Evolutionary conservation across 768 basidiomycete genomes (phyloP), one percentile per base, ranked within the genome.

Genomic region (Kwoniella sp.): DNA sequence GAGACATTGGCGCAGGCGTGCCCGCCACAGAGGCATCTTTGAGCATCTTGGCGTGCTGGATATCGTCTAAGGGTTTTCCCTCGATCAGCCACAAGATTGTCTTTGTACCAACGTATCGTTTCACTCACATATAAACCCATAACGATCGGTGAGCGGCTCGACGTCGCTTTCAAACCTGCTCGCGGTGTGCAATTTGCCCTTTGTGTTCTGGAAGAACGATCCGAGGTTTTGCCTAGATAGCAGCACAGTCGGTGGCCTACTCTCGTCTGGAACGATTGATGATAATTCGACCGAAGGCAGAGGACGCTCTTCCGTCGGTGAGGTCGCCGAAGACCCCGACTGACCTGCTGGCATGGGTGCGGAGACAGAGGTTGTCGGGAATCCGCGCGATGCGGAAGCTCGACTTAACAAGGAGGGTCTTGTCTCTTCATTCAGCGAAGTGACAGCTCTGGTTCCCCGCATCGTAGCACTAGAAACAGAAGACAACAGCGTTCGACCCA

Each of bases 71-170:
- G n/a, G 19, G 29, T 53, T 25, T 53, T 5, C 15, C 22, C 19
- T 27, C 12, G 22, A 6, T 51, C 26, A 5, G 30, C 15, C 30
- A 55, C 15, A 30, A n/a, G n/a, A n/a, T n/a, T n/a, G n/a, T n/a
- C n/a, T n/a, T n/a, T n/a, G n/a, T n/a, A n/a, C n/a, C n/a, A n/a
- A n/a, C n/a, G n/a, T n/a, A n/a, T n/a, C n/a, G n/a, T n/a, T 10
- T 19, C 40, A 66, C 74, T 69, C 66, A 74, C 76, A 79, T 22
- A 79, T 78, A 55, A 79, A 79, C 2, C 78, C 78, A 59, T 77
- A 79, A 29, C 77, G 65, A 55, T 79, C 78, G 1, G 77, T 78
- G 48, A 78, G 60, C 13, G 78, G 77, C 24, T 66, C 62, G 5
- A 76, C 74, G 13, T 52, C 64, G 13, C 68, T 65, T 13, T 76